Conservation (phyloP, 345 rosid species). For the Brassica rapa region DNA sequence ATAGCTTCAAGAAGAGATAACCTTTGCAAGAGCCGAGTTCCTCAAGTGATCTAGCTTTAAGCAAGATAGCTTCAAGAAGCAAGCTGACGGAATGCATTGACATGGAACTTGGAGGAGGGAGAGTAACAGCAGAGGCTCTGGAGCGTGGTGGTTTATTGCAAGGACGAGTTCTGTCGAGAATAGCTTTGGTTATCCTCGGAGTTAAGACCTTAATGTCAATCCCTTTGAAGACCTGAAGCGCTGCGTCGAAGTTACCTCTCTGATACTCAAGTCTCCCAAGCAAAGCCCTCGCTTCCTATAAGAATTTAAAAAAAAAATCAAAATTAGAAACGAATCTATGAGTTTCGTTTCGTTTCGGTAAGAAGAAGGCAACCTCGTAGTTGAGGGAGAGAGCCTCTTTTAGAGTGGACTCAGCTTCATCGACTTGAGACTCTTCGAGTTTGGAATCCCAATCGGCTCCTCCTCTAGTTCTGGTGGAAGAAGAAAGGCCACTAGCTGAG, state of each 20-base stretch:
- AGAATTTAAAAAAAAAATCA: not conserved
- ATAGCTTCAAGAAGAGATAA: too few species aligned
- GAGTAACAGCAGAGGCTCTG: constrained; percentile 46
- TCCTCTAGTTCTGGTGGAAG: constrained; percentile 57
- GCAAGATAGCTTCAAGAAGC: constrained; percentile 85
- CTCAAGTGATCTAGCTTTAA: constrained; percentile 82
- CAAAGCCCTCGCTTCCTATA: constrained; percentile 95
- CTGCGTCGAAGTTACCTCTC: constrained; percentile 90
- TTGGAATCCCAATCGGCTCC: constrained; percentile 82
- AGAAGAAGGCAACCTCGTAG: constrained; percentile 62
- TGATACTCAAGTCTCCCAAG: constrained; percentile 91
- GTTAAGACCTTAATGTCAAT: constrained; percentile 69
- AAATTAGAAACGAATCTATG: not conserved
- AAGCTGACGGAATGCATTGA: constrained; percentile 92
- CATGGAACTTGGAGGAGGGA: constrained; percentile 48
- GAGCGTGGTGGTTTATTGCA: constrained; percentile 45
- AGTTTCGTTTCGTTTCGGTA: not conserved
- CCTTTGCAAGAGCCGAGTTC: constrained; percentile 68
- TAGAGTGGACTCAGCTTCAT: constrained; percentile 93
- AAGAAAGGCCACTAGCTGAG: constrained; percentile 84
- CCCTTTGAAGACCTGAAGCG: constrained; percentile 93
- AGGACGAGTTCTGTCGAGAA: constrained; percentile 59
- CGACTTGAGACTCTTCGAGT: constrained; percentile 76
- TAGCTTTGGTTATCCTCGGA: constrained; percentile 71
- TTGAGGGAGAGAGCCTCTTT: constrained; percentile 96